Percentiles rank a stretch among this genome's conserved stretches.
Evolutionary conservation across 169 alveolate genomes (phyloP).

Genomic region (Plasmodium falciparum): DNA sequence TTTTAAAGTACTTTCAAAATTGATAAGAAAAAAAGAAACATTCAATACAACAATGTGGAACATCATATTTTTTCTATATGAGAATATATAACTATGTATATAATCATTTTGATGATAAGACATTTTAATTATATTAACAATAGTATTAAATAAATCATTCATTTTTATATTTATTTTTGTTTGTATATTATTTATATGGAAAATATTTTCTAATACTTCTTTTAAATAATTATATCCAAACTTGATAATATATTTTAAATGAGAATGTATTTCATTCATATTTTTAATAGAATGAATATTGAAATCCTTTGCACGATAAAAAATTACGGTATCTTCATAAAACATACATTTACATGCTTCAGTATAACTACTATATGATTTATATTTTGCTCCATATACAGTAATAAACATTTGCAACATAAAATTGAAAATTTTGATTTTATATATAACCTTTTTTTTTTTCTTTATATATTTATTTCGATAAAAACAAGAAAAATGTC

Average conservation of each 20-base stretch:
- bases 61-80: conserved; percentile 3
- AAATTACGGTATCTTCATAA: neutral
- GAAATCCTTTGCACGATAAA: neutral
- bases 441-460: conserved; percentile 8
- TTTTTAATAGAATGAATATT: neutral
- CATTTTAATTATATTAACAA: neutral
- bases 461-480: conserved; percentile 44
- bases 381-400: conserved; percentile 16
- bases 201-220: conserved; percentile 2
- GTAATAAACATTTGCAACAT: conserved; percentile 9
- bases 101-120: conserved; percentile 6
- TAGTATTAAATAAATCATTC: conserved; percentile 1
- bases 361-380: neutral
- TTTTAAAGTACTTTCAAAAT: conserved; percentile 25
- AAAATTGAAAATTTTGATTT: conserved; percentile 1
- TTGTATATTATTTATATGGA: neutral
- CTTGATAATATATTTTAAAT: neutral
- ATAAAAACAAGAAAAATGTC: conserved; percentile 37
- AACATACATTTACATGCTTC: neutral
- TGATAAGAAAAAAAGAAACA: conserved; percentile 25
- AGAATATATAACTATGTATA: conserved; percentile 41
- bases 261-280: neutral
- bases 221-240: conserved; percentile 14
- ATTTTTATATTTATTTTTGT: neutral
- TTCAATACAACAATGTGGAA: conserved; percentile 21